Evolutionary conservation across 495 filamentous ascomycete species (phyloP).

Genomic region (Chlorociboria aeruginascens): DNA sequence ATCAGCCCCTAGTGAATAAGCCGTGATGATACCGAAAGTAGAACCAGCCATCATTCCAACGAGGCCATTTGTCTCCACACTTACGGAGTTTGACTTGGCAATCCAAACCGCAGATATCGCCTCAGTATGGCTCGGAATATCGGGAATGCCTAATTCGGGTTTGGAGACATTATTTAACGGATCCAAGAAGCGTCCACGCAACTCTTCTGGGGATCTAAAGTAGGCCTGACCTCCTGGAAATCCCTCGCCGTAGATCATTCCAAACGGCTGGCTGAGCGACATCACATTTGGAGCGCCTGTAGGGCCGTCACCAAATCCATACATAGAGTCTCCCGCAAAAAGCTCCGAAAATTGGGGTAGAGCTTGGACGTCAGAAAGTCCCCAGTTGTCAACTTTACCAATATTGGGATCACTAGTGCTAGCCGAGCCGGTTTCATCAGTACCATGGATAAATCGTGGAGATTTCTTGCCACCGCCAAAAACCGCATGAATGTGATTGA

Average conservation of each 20-base stretch:
- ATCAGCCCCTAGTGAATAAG: slow-evolving; percentile 64
- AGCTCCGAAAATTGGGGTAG: slow-evolving; percentile 67
- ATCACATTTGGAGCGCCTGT: slow-evolving; percentile 72
- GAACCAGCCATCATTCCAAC: slow-evolving; percentile 77
- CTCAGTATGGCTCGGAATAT: slow-evolving; percentile 45
- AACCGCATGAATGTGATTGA: slow-evolving; percentile 63
- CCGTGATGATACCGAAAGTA: slow-evolving; percentile 72
- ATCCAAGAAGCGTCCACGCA: slow-evolving; percentile 62
- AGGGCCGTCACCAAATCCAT: slow-evolving; percentile 65
- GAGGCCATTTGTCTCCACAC: slow-evolving; percentile 61
- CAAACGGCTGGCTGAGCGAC: slow-evolving; percentile 77
- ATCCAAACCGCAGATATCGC: slow-evolving; percentile 79
- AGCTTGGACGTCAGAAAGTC: slow-evolving; percentile 58
- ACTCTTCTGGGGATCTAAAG: slow-evolving; percentile 62
- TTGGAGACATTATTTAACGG: slow-evolving; percentile 35
- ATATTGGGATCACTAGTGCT: slow-evolving; percentile 63
- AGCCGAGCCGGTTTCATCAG: slow-evolving; percentile 59
- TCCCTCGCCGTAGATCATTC: slow-evolving; percentile 75
- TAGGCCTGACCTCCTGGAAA: slow-evolving; percentile 68
- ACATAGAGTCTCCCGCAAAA: slow-evolving; percentile 60
- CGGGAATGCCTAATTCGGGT: slow-evolving; percentile 55
- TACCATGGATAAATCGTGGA: slow-evolving; percentile 70
- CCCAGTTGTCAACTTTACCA: slow-evolving; percentile 77
- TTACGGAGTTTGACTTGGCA: slow-evolving; percentile 64
- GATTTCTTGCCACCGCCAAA: slow-evolving; percentile 58